A percentile compares a stretch with the other conserved stretches of the same genome.
Evolutionary conservation across 106 monocot genomes (phyloP).

Genomic region (Ottelia alismoides): DNA sequence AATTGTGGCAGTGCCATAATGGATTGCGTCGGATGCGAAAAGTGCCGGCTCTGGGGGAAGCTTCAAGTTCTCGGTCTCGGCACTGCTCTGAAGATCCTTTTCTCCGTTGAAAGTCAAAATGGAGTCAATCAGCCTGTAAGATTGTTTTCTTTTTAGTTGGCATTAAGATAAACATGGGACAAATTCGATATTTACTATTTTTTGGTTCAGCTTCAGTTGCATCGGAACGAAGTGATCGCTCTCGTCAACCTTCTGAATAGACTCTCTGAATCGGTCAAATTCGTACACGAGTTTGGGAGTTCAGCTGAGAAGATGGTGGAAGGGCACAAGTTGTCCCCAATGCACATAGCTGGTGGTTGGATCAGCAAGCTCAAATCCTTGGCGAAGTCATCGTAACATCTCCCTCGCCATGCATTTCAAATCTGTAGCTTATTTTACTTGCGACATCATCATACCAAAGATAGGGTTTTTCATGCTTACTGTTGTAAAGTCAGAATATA

Average conservation of each 20-base stretch:
- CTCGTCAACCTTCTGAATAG: constrained; percentile 80
- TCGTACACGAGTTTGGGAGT: constrained; percentile 53
- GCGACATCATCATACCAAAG: no score
- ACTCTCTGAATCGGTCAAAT: constrained; percentile 79
- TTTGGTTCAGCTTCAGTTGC: constrained; percentile 40
- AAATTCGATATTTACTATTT: not conserved
- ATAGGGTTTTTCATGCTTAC: no score
- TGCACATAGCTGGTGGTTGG: not conserved
- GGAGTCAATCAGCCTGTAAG: constrained; percentile 45
- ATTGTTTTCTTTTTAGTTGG: constrained; percentile 3
- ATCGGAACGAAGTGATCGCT: constrained; percentile 93
- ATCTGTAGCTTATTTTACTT: no score
- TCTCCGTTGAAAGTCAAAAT: constrained; percentile 58
- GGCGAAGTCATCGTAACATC: not conserved
- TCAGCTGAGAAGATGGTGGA: constrained; percentile 34
- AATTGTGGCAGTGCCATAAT: constrained; percentile 83
- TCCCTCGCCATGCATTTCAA: not conserved
- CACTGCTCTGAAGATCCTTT: constrained; percentile 93
- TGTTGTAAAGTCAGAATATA: no score
- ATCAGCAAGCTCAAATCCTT: constrained; percentile 4
- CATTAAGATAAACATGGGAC: no score
- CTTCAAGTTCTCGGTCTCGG: constrained; percentile 98
- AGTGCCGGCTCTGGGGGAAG: constrained; percentile 95
- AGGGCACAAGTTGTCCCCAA: not conserved
- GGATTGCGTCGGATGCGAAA: constrained; percentile 99